Evolutionary conservation across 2,329 filamentous ascomycete genomes (phyloP), one percentile per base, ranked within the genome.

Genomic region (Claviceps capensis): DNA sequence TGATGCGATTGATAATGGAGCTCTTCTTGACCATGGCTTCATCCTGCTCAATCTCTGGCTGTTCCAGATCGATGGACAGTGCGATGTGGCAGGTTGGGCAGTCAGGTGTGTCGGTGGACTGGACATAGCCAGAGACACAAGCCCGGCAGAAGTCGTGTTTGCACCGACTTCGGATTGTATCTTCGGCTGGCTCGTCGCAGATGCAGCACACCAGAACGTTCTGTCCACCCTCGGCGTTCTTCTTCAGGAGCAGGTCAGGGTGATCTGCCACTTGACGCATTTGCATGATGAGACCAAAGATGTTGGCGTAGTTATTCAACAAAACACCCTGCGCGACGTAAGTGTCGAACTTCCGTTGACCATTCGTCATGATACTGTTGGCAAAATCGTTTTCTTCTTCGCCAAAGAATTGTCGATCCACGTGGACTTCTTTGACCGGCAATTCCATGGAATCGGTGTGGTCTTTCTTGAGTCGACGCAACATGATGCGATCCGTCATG

Each of bases 251-350:
- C 38, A 98, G 70, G 69, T 98, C 93, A 0, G 93, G 93, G 64
- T 98, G 93, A 59, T 98, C 93, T 7, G 93, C 89, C 26, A 96
- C 88, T 70, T 98, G 93, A 52, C 93, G 85, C 91, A 98, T 97
- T 67, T 95, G 90, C 88, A 97, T 97, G 63, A 98, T 96, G 52
- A 98, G 77, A 63, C 90, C 91, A 62, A 98, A 98, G 58, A 98
- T 97, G 66, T 98, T 98, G 71, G 93, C 93, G 60, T 97, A 97
- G 65, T 96, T 95, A 74, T 97, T 89, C 55, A 98, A 78, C 68
- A 98, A 81, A 19, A 97, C 91, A 71, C 89, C 90, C 57, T 89
- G 87, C 17, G 88, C 85, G 40, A 97, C 93, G 59, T 97, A 98
- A 0, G 90, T 97, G 63, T 97, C 88, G 59, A 97, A 98, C 60